phyloP scores from a whole-genome alignment of 192 early-diverging fungal genomes.

The Rhizophagus sp. region DNA sequence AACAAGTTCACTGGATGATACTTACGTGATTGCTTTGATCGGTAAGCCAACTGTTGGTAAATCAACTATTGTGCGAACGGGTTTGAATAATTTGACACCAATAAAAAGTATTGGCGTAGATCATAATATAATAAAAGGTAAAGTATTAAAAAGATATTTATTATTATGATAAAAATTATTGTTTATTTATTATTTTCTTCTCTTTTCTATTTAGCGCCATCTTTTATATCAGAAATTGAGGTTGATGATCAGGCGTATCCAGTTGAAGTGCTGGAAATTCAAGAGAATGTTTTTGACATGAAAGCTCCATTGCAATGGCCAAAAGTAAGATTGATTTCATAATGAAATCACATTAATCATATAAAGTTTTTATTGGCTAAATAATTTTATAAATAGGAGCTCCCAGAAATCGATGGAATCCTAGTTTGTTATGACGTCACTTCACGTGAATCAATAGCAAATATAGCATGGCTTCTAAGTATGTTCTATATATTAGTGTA shows the following conservation, averaged over 20 bases:
- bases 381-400: background rate
- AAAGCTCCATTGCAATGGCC: constrained; percentile 5
- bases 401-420: constrained; percentile 12
- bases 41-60: constrained; percentile 18
- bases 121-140: constrained; percentile 7
- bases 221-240: constrained; percentile 16
- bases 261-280: constrained; percentile 20
- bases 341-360: too few relatives aligned
- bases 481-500: background rate
- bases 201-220: background rate
- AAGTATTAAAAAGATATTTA: too few relatives aligned
- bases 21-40: constrained; percentile 16
- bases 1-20: constrained; percentile 1
- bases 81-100: constrained; percentile 11
- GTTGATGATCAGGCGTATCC: constrained; percentile 14
- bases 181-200: background rate
- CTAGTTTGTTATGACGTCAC: constrained; percentile 12
- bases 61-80: constrained; percentile 16
- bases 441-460: constrained; percentile 4
- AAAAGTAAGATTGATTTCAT: background rate
- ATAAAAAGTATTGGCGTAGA: constrained; percentile 22
- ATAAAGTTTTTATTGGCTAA: too few relatives aligned
- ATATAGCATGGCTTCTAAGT: constrained; percentile 21
- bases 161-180: background rate
- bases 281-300: constrained; percentile 25